Percentiles rank a stretch among this genome's conserved stretches.
These are phyloP conservation scores for Gentiana straminea DNA, from an alignment of 257 asterid genomes.

Conservation along the genomic window DNA sequence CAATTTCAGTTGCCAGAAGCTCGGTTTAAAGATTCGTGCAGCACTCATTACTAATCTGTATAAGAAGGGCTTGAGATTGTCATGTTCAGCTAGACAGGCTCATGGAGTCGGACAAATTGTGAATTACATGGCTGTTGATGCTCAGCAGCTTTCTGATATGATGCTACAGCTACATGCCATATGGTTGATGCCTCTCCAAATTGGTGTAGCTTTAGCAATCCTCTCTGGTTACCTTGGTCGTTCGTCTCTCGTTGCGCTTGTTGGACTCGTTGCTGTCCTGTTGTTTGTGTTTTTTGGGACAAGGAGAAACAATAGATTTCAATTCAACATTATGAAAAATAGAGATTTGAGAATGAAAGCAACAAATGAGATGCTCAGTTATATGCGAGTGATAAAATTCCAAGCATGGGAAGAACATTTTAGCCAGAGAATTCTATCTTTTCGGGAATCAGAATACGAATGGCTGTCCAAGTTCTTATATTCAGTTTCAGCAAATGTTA, in stretches of 20 bases:
- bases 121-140: conserved; percentile 95
- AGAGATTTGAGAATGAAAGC: too few relatives aligned
- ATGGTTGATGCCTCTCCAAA: conserved; percentile 79
- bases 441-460: too few relatives aligned
- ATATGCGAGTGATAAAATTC: too few relatives aligned
- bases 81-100: too few relatives aligned
- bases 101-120: conserved; percentile 84
- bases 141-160: conserved; percentile 95
- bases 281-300: conserved; percentile 48
- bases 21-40: conserved; percentile 75
- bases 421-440: too few relatives aligned
- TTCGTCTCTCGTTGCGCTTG: conserved; percentile 39
- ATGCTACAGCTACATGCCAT: conserved; percentile 25
- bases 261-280: conserved; percentile 36
- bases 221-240: conserved; percentile 52
- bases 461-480: too few relatives aligned
- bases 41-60: conserved; percentile 56
- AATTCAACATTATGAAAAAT: conserved; percentile 16
- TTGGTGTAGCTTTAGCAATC: conserved; percentile 48
- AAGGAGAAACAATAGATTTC: conserved; percentile 47
- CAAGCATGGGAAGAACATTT: too few relatives aligned
- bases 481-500: too few relatives aligned
- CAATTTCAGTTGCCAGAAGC: conserved; percentile 74
- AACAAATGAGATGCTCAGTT: too few relatives aligned
- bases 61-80: too few relatives aligned